Percentiles rank a stretch among this genome's conserved stretches.
phyloP scores from a whole-genome alignment of 2,329 filamentous ascomycete species.

The Dactylellina haptotyla region DNA sequence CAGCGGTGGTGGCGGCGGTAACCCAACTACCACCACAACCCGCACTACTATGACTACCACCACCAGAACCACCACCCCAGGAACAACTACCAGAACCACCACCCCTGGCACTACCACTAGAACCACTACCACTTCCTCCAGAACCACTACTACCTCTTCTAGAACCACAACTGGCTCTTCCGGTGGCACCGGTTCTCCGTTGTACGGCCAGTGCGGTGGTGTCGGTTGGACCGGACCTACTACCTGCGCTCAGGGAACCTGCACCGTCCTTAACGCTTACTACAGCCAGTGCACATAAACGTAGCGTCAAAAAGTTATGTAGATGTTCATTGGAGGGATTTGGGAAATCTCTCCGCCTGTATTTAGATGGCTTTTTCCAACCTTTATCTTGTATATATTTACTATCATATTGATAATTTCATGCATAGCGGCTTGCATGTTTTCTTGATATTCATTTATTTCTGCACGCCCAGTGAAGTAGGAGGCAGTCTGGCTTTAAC shows the following conservation, averaged over 20 bases:
- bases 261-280: conserved; percentile 28
- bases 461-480: too few relatives aligned
- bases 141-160: conserved; percentile 31
- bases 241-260: conserved; percentile 43
- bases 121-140: conserved; percentile 32
- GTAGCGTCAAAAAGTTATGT: neutral
- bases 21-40: conserved; percentile 4
- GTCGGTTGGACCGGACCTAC: conserved; percentile 40
- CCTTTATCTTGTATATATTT: conserved; percentile 36
- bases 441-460: neutral
- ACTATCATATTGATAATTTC: conserved; percentile 30
- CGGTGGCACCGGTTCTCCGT: conserved; percentile 7
- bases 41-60: conserved; percentile 43
- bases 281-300: conserved; percentile 48
- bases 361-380: conserved; percentile 20
- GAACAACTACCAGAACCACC: conserved; percentile 13
- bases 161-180: conserved; percentile 13
- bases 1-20: conserved; percentile 10
- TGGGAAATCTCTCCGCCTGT: conserved; percentile 8
- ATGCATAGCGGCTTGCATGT: conserved; percentile 43
- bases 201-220: conserved; percentile 51
- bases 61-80: conserved; percentile 9
- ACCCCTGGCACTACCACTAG: conserved; percentile 28
- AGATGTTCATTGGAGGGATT: conserved; percentile 6
- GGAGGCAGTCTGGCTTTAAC: too few relatives aligned